Base-by-base conservation (phyloP, 2,329 filamentous ascomycete genomes). In the Dryadomyces quercivorus region DNA sequence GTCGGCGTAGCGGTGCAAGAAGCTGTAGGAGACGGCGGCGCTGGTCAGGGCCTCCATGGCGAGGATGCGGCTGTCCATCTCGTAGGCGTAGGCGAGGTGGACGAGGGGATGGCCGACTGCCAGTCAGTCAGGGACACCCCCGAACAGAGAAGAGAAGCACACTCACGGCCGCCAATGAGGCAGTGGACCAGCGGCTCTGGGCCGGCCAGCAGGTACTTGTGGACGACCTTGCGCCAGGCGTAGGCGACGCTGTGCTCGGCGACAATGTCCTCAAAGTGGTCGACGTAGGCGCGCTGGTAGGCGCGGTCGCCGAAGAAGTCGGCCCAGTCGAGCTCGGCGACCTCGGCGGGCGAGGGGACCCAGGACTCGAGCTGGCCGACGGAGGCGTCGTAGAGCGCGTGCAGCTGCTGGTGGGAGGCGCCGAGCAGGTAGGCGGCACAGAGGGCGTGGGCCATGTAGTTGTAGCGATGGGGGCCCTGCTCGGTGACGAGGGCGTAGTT, bases 251-350 rank as follows among this genome's bases (percentile, higher is more conserved):
- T 72, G 31, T 73, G 71, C 67, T 80, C 71, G 3, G 88, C 90
- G 34, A 97, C 74, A 63, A 89, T 82, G 66, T 98, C 93, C 67
- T 98, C 93, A 65, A 95, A 97, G 66, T 93, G 97, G 66, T 98
- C 91, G 55, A 98, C 75, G 64, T 85, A 98, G 0, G 90, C 92
- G 57, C 92, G 80, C 69, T 98, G 89, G 64, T 94, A 96, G 58
- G 74, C 81, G 62, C 77, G 78, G 65, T 89, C 81, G 21, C 92
- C 91, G 36, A 96, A 67, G 62, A 82, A 93, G 55, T 92, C 85
- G 59, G 84, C 77, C 92, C 93, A 98, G 66, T 98, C 93, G 55
- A 85, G 77, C 58, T 83, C 77, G 18, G 82, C 81, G 52, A 98
- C 80, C 69, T 98, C 93, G 5, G 84, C 82, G 0, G 93, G 93